Percentiles rank a stretch among this genome's conserved stretches.
Conservation (phyloP, 331 rosid genomes). For the Ulmus americana region DNA sequence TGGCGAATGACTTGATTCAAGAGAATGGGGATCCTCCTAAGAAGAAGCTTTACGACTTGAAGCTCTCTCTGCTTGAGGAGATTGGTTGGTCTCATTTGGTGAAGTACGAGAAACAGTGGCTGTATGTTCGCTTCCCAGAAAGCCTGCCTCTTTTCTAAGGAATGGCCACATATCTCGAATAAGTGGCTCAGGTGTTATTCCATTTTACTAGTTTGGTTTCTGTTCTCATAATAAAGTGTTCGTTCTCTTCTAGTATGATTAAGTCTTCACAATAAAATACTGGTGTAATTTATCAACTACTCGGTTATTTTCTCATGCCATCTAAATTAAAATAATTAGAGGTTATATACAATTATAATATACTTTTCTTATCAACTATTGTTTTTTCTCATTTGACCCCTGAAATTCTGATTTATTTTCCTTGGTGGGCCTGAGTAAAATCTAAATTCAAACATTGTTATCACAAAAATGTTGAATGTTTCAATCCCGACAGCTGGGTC, state of each 20-base stretch:
- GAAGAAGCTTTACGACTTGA: constrained; percentile 69
- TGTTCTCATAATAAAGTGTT: too few relatives aligned
- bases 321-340: not conserved
- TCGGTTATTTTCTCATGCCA: not conserved
- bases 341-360: too few relatives aligned
- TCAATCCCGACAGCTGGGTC: too few relatives aligned
- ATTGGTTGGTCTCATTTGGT: constrained; percentile 77
- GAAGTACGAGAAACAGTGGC: constrained; percentile 65
- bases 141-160: constrained; percentile 62
- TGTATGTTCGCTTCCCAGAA: constrained; percentile 77
- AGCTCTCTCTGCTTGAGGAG: constrained; percentile 69
- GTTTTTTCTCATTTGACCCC: too few relatives aligned
- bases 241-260: too few relatives aligned
- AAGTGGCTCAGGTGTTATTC: constrained; percentile 1
- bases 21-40: constrained; percentile 54
- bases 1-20: constrained; percentile 58
- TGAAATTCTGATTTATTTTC: too few relatives aligned
- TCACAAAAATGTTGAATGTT: too few relatives aligned
- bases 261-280: not conserved
- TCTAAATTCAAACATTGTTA: too few relatives aligned
- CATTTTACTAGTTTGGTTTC: not conserved
- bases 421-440: too few relatives aligned
- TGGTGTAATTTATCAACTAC: not conserved
- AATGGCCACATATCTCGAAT: not conserved
- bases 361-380: too few relatives aligned